phyloP scores from a whole-genome alignment of 345 rosid genomes.

The Pseudoturritis turrita region DNA sequence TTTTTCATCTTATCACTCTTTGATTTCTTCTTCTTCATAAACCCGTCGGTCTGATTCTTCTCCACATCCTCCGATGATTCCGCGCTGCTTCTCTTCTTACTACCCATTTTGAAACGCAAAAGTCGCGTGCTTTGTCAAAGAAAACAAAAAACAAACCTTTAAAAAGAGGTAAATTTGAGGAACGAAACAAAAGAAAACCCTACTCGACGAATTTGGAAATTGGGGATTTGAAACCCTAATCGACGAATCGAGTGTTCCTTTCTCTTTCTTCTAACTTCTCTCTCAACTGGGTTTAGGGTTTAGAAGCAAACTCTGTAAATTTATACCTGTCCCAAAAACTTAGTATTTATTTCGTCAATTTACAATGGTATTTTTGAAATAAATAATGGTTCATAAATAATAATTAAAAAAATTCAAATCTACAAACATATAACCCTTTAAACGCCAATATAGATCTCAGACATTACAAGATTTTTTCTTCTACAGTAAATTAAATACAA shows the following conservation, averaged over 20 bases:
- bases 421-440: too few species aligned
- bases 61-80: conserved; percentile 34
- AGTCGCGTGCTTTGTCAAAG: not conserved
- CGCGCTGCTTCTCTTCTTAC: conserved; percentile 49
- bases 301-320: not conserved
- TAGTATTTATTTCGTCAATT: too few species aligned
- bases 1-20: conserved; percentile 32
- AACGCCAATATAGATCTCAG: too few species aligned
- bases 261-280: too few species aligned
- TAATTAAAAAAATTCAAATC: too few species aligned
- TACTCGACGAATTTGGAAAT: not conserved
- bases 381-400: too few species aligned
- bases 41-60: conserved; percentile 21
- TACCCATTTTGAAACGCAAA: conserved; percentile 41
- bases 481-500: too few species aligned
- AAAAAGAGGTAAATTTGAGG: not conserved
- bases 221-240: too few species aligned
- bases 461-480: too few species aligned
- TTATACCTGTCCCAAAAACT: too few species aligned
- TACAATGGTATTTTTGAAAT: too few species aligned
- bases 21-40: conserved; percentile 47
- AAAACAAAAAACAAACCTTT: not conserved
- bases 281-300: conserved; percentile 10
- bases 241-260: too few species aligned
- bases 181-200: not conserved